Conservation (phyloP, 768 basidiomycete species). For the Phylloporus sp. region DNA sequence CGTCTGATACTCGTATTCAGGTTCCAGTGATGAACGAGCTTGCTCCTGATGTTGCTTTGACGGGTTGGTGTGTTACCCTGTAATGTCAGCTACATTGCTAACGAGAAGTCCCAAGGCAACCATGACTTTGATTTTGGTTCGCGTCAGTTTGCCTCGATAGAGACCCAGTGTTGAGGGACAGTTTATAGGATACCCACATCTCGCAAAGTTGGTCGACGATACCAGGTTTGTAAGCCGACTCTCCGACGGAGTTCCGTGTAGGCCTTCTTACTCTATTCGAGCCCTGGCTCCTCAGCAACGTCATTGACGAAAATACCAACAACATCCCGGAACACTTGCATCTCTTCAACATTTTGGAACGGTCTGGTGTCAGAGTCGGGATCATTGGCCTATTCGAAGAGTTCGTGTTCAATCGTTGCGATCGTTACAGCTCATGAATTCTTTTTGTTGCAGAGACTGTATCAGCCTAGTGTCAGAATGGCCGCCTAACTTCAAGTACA, state of each 20-base stretch:
- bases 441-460: conserved; percentile 64
- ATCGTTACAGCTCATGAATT: neutral
- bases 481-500: conserved; percentile 75
- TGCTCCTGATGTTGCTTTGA: conserved; percentile 72
- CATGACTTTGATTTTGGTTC: conserved; percentile 90
- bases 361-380: conserved; percentile 67
- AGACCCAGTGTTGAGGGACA: neutral
- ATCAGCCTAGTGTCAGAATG: conserved; percentile 83
- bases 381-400: conserved; percentile 85
- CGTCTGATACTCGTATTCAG: conserved; percentile 32
- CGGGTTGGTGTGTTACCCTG: conserved; percentile 49
- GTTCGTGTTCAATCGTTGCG: conserved; percentile 38
- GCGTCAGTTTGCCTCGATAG: conserved; percentile 5
- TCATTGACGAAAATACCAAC: conserved; percentile 65
- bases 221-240: conserved; percentile 62
- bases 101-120: conserved; percentile 55
- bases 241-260: neutral
- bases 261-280: conserved; percentile 24
- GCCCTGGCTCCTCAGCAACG: conserved; percentile 92
- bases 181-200: conserved; percentile 55
- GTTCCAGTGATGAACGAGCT: conserved; percentile 84
- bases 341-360: conserved; percentile 64
- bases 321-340: conserved; percentile 56
- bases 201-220: conserved; percentile 63
- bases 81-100: neutral